phyloP scores from a whole-genome alignment of 148 eudicot genomes.

The Dysphania ambrosioides region DNA sequence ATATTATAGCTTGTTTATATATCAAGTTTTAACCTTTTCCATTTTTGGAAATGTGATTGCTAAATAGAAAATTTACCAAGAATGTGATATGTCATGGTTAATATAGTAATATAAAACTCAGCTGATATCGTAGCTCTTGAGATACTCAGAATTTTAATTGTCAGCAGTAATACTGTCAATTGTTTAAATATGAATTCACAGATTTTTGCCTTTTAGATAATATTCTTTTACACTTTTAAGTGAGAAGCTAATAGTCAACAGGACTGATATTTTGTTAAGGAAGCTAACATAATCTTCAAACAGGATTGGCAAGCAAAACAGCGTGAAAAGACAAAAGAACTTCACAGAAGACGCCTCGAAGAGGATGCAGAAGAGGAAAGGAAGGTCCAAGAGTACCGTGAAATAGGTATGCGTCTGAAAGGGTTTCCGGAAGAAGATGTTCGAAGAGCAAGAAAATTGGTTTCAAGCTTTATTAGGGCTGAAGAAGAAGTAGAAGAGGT shows the following conservation, averaged over 20 bases:
- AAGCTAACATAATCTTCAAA: not conserved
- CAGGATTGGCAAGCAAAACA: slow-evolving; percentile 96
- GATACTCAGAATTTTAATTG: not conserved
- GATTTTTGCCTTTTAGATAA: not conserved
- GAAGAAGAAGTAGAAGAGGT: slow-evolving; percentile 99
- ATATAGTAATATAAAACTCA: not conserved
- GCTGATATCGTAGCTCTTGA: not conserved
- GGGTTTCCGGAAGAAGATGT: slow-evolving; percentile 81
- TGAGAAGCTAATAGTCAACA: not conserved
- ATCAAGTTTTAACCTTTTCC: not conserved
- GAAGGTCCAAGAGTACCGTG: slow-evolving; percentile 77
- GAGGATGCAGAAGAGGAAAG: slow-evolving; percentile 95
- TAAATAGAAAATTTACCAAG: not conserved
- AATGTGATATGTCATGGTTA: not conserved
- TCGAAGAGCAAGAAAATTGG: slow-evolving; percentile 61
- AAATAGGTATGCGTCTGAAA: slow-evolving; percentile 66
- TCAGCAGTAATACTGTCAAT: not conserved
- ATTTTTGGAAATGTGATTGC: not conserved
- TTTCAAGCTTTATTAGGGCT: slow-evolving; percentile 77
- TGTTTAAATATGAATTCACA: not conserved
- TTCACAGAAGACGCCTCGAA: slow-evolving; percentile 58
- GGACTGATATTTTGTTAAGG: not conserved
- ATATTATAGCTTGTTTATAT: too few species aligned
- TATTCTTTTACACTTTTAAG: not conserved
- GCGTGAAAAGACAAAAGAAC: slow-evolving; percentile 71